Evolutionary conservation across 2,329 filamentous ascomycete species (phyloP).

Genomic region (Aspergillus hiratsukae): DNA sequence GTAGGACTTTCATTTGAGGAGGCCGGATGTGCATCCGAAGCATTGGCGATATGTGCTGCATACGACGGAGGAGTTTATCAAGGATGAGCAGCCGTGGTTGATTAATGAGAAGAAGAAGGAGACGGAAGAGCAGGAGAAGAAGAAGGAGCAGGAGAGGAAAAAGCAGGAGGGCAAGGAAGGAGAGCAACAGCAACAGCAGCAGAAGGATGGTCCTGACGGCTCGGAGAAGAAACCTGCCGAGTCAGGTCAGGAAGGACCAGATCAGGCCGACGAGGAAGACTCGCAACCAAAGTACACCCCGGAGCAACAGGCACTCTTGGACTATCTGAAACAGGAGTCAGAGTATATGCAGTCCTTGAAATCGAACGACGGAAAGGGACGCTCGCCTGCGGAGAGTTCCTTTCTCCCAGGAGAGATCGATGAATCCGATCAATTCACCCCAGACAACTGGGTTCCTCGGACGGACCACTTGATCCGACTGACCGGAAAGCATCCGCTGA

Average conservation of each 20-base stretch:
- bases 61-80: conserved; percentile 47
- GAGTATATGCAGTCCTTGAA: conserved; percentile 33
- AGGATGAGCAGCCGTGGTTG: conserved; percentile 47
- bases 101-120: conserved; percentile 42
- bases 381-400: conserved; percentile 32
- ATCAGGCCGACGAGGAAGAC: conserved; percentile 13
- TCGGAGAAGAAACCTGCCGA: conserved; percentile 7
- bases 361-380: conserved; percentile 44
- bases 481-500: conserved; percentile 52
- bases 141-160: conserved; percentile 20
- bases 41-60: conserved; percentile 51
- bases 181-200: conserved; percentile 22
- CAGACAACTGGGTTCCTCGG: conserved; percentile 53
- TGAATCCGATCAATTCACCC: conserved; percentile 49
- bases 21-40: conserved; percentile 42
- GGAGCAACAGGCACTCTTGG: conserved; percentile 44
- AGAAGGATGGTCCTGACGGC: conserved; percentile 6
- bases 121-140: conserved; percentile 14
- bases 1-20: conserved; percentile 42
- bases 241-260: conserved; percentile 1
- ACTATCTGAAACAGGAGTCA: conserved; percentile 42
- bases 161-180: conserved; percentile 12
- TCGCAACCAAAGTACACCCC: conserved; percentile 33
- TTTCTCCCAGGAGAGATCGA: conserved; percentile 42
- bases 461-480: conserved; percentile 45